Evolutionary conservation across 257 asterid genomes (phyloP).

Genomic region (Solanum stenotomum): DNA sequence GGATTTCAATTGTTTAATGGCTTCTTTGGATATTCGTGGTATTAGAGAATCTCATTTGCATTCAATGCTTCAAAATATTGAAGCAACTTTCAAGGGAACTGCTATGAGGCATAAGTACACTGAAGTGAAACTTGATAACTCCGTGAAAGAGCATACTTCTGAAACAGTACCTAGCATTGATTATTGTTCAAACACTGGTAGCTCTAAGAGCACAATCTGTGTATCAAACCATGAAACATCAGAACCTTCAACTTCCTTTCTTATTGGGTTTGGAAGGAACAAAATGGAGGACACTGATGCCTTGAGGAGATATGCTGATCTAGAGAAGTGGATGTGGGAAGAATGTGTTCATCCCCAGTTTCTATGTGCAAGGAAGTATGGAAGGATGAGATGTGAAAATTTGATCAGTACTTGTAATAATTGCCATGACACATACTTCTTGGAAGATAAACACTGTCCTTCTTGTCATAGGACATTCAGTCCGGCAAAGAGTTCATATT

Average conservation of each 20-base stretch:
- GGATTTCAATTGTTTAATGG: conserved; percentile 72
- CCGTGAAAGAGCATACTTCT: conserved; percentile 15
- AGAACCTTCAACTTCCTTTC: conserved; percentile 21
- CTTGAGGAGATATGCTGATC: conserved; percentile 36
- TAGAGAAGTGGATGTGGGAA: conserved; percentile 70
- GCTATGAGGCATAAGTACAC: conserved; percentile 15
- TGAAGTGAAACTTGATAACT: conserved; percentile 6
- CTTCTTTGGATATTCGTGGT: conserved; percentile 78
- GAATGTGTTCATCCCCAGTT: conserved; percentile 38
- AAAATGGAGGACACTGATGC: conserved; percentile 23
- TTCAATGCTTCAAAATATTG: conserved; percentile 62
- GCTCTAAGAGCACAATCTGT: conserved; percentile 11
- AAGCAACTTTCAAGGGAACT: conserved; percentile 47
- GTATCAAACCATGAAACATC: conserved; percentile 4
- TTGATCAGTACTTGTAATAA: conserved; percentile 47
- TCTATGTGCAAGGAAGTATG: conserved; percentile 35
- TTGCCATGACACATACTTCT: conserved; percentile 37
- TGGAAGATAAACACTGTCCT: conserved; percentile 47
- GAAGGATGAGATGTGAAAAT: conserved; percentile 29
- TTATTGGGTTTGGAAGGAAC: conserved; percentile 19
- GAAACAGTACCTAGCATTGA: conserved; percentile 17
- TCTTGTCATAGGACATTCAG: conserved; percentile 32
- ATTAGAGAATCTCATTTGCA: conserved; percentile 76
- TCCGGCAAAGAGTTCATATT: conserved; percentile 8
- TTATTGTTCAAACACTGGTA: conserved; percentile 2